Evolutionary conservation across 345 rosid species (phyloP).

Genomic region (Boechera divaricarpa): DNA sequence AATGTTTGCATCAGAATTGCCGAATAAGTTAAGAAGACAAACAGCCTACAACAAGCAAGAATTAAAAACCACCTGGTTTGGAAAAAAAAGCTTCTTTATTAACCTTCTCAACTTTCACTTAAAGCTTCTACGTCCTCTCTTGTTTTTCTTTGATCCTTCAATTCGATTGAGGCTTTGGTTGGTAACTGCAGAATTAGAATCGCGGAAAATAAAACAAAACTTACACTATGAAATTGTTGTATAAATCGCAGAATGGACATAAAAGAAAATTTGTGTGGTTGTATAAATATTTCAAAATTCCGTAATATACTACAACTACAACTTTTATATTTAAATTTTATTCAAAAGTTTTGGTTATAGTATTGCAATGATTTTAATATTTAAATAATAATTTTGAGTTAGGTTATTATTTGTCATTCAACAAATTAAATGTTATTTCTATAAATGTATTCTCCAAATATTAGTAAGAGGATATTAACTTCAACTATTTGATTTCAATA

Average conservation of each 20-base stretch:
- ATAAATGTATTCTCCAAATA: too few species aligned
- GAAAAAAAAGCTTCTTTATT: not conserved
- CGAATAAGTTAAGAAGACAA: constrained; percentile 33
- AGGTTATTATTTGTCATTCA: too few species aligned
- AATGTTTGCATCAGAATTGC: constrained; percentile 42
- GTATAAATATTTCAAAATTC: not conserved
- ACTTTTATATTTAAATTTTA: too few species aligned
- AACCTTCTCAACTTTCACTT: constrained; percentile 22
- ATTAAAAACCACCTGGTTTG: not conserved
- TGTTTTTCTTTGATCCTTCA: not conserved
- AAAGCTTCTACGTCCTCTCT: constrained; percentile 12
- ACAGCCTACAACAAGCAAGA: constrained; percentile 21
- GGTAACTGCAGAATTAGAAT: not conserved
- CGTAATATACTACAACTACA: too few species aligned
- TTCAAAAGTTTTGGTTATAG: too few species aligned
- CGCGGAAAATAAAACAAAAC: not conserved
- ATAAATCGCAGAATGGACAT: not conserved
- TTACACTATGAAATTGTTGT: not conserved
- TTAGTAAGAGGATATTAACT: too few species aligned
- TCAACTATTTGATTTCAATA: too few species aligned
- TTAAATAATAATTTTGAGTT: too few species aligned
- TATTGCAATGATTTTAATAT: too few species aligned
- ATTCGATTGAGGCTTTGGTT: not conserved
- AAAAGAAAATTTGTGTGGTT: not conserved
- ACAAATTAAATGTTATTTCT: too few species aligned